These are phyloP conservation scores for Dacryopinax primogenitus DNA, from an alignment of 768 basidiomycete genomes.

Conservation along the genomic window DNA sequence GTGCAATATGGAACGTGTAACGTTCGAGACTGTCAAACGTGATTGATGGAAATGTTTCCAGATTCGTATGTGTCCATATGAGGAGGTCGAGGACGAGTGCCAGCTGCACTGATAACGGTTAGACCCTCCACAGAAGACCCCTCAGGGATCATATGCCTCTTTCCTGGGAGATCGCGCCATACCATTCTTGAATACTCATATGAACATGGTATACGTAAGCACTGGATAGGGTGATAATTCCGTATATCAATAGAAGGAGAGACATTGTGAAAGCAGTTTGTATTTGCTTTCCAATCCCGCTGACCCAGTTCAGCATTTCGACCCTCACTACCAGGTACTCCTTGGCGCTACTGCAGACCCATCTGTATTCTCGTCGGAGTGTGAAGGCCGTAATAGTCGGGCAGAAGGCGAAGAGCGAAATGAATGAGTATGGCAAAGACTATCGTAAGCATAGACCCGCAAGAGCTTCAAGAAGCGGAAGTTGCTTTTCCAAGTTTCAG, in stretches of 20 bases:
- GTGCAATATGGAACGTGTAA: slow-evolving; percentile 6
- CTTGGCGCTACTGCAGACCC: no score
- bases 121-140: background rate
- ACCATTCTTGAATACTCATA: background rate
- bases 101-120: background rate
- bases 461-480: no score
- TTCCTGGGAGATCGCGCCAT: background rate
- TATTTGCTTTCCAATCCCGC: background rate
- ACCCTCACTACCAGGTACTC: background rate
- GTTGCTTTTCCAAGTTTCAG: no score
- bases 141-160: background rate
- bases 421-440: no score
- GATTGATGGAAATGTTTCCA: background rate
- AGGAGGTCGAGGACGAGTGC: background rate
- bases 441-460: no score
- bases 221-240: background rate
- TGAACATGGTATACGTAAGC: background rate
- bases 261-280: background rate
- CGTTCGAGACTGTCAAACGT: background rate
- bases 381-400: no score
- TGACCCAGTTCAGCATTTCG: background rate
- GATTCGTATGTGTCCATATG: background rate
- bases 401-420: no score
- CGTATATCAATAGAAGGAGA: background rate
- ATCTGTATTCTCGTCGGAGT: no score